Evolutionary conservation across 2,329 filamentous ascomycete species (phyloP), one percentile per base, ranked within the genome.

Genomic region (Zymoseptoria ardabiliae): DNA sequence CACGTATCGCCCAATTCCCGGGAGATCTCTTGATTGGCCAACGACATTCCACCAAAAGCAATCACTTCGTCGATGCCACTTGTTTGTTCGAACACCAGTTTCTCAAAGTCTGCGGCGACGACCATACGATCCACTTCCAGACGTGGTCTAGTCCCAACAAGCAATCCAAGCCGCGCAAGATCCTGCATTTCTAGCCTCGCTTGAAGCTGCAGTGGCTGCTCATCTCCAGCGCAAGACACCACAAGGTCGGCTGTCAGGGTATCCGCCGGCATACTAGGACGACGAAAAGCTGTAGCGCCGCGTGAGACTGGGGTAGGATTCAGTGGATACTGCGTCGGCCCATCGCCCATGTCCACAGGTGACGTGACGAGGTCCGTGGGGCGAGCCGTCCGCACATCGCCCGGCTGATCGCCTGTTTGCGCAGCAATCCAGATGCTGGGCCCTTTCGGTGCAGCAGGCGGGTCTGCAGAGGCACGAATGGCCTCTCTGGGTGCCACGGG

Each of bases 1-100:
- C 67, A 61, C 50, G 63, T 57, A 41, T 70, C 67, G 17, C 59
- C 61, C 4, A 70, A 45, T 20, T 45, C 50, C 20, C 58, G 53
- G 11, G 61, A 45, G 17, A 61, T 52, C 10, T 10, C 48, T 1
- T 11, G 20, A 3, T 28, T 10, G 3, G 60, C 55, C 4, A 56
- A 23, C 30, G 49, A 30, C 10, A 63, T 52, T 23, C 59, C 58
- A n/a, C 63, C 63, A 11, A 41, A 50, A 25, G 51, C 22, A 22
- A 19, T 25, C 25, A 35, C 45, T n/a, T 54, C 41, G 11, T 53
- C n/a, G 22, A 45, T n/a, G 30, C 61, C 30, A 22, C 54, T 19
- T 28, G 25, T 54, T 21, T 58, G 56, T 35, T 57, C 30, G 58
- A 58, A 65, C 11, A 65, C 22, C 4, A 63, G 13, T 20, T 57